These are phyloP conservation scores for Phaeosphaeriaceae sp. DNA, from an alignment of 2,329 filamentous ascomycete species.

Conservation along the genomic window DNA sequence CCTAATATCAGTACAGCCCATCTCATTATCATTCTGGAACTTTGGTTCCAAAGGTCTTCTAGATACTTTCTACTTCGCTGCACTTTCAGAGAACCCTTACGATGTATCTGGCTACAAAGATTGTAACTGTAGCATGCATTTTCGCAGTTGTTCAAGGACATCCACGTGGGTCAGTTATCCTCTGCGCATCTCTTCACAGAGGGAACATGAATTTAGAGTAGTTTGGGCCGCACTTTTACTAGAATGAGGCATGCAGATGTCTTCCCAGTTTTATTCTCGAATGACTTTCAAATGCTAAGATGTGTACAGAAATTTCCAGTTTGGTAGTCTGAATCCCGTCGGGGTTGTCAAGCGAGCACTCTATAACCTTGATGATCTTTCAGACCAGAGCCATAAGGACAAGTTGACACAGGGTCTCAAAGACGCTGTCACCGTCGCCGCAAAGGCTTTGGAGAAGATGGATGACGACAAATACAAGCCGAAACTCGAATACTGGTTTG, in stretches of 20 bases:
- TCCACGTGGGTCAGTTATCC: neutral
- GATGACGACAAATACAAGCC: slow-evolving; percentile 7
- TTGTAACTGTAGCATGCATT: neutral
- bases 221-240: no score
- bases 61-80: neutral
- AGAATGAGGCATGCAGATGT: no score
- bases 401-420: slow-evolving; percentile 15
- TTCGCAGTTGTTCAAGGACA: slow-evolving; percentile 2
- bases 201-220: neutral
- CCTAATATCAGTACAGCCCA: no score
- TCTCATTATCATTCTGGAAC: no score
- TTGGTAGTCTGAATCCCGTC: slow-evolving; percentile 3
- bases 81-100: no score
- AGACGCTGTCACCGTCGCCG: slow-evolving; percentile 13
- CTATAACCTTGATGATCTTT: slow-evolving; percentile 6
- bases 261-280: no score
- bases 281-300: neutral
- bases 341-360: slow-evolving; percentile 10
- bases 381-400: slow-evolving; percentile 11
- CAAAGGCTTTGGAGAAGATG: slow-evolving; percentile 14
- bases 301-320: slow-evolving; percentile 4
- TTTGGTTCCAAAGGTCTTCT: no score
- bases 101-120: neutral
- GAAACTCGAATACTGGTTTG: slow-evolving; percentile 7
- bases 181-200: no score